Percentiles rank a stretch among this genome's conserved stretches.
These are phyloP conservation scores for Xylaria flabelliformis DNA, from an alignment of 495 filamentous ascomycete genomes.

Conservation along the genomic window DNA sequence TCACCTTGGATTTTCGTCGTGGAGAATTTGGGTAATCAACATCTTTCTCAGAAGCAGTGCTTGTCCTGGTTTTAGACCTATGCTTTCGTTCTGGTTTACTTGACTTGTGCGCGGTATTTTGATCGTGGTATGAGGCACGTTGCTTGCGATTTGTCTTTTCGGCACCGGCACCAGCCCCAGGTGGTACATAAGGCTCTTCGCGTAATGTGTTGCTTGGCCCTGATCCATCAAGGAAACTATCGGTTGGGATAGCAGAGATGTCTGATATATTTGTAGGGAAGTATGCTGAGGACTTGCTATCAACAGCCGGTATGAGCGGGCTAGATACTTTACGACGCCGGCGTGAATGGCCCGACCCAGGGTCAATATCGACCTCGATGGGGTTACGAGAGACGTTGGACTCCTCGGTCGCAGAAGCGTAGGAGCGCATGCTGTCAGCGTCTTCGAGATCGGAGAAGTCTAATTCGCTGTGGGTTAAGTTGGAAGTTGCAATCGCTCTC, in stretches of 20 bases:
- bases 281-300: slow-evolving; percentile 65
- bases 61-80: slow-evolving; percentile 63
- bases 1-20: slow-evolving; percentile 66
- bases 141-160: slow-evolving; percentile 56
- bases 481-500: slow-evolving; percentile 67
- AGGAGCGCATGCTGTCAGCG: slow-evolving; percentile 60
- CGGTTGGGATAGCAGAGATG: slow-evolving; percentile 87
- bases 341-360: slow-evolving; percentile 44
- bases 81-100: slow-evolving; percentile 56
- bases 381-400: slow-evolving; percentile 73
- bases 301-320: slow-evolving; percentile 58
- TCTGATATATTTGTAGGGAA: slow-evolving; percentile 70
- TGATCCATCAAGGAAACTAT: slow-evolving; percentile 84
- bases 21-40: slow-evolving; percentile 64
- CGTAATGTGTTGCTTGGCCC: slow-evolving; percentile 44
- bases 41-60: slow-evolving; percentile 68
- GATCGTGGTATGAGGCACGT: slow-evolving; percentile 50
- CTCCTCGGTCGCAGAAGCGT: slow-evolving; percentile 78
- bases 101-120: slow-evolving; percentile 38
- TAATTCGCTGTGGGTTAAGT: slow-evolving; percentile 55
- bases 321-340: slow-evolving; percentile 57
- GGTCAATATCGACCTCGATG: slow-evolving; percentile 84
- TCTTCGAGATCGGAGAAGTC: slow-evolving; percentile 55
- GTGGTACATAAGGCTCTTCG: slow-evolving; percentile 45
- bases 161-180: slow-evolving; percentile 51